Conservation (phyloP, 1,284 basidiomycete genomes). For the Phlebopus sp. region DNA sequence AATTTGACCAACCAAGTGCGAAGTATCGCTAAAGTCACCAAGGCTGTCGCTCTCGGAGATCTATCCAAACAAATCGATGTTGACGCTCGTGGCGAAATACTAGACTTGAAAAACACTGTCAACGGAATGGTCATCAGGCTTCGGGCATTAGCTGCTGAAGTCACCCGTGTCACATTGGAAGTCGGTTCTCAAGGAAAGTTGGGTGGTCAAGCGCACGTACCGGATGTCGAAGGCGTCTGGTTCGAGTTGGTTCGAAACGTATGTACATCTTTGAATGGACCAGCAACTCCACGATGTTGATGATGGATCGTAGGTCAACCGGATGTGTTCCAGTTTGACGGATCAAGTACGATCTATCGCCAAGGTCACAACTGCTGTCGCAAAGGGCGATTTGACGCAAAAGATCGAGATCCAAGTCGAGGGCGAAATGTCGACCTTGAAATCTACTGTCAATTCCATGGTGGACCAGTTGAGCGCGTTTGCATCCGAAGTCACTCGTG, state of each 20-base stretch:
- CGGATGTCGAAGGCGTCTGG: constrained; percentile 96
- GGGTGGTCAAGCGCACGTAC: constrained; percentile 89
- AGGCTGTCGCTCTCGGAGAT: constrained; percentile 95
- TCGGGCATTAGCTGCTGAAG: constrained; percentile 89
- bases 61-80: constrained; percentile 96
- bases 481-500: constrained; percentile 92
- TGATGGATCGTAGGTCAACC: constrained; percentile 63
- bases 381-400: constrained; percentile 84
- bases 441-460: constrained; percentile 86
- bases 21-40: constrained; percentile 95
- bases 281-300: constrained; percentile 1
- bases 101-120: constrained; percentile 97
- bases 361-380: constrained; percentile 90
- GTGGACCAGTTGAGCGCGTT: constrained; percentile 89
- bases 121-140: constrained; percentile 96
- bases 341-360: constrained; percentile 94
- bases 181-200: constrained; percentile 90
- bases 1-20: constrained; percentile 95
- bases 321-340: constrained; percentile 91
- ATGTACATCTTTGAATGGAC: constrained; percentile 26
- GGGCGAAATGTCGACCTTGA: constrained; percentile 86
- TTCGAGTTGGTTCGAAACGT: constrained; percentile 88
- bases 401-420: constrained; percentile 91
- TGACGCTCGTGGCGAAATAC: constrained; percentile 93
- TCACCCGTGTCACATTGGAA: constrained; percentile 93